phyloP scores from a whole-genome alignment of 495 filamentous ascomycete species.

The Melanomma pulvis-pyrius region DNA sequence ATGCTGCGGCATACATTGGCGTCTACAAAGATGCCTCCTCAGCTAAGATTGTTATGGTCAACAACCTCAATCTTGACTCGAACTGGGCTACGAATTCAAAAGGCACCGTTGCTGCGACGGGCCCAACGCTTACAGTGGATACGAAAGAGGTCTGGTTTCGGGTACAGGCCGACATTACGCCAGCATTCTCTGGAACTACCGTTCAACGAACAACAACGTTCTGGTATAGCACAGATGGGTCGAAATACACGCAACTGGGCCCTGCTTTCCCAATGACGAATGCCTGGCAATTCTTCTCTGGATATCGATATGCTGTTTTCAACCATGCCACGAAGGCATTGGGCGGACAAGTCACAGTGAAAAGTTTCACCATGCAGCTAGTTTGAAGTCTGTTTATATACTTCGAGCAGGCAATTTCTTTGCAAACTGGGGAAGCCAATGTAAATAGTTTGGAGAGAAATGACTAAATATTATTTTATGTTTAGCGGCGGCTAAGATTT shows the following conservation, averaged over 20 bases:
- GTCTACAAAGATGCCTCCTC: slow-evolving; percentile 42
- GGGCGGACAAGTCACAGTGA: slow-evolving; percentile 54
- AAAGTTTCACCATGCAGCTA: slow-evolving; percentile 35
- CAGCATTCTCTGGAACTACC: slow-evolving; percentile 32
- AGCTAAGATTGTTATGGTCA: slow-evolving; percentile 39
- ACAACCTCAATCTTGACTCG: slow-evolving; percentile 35
- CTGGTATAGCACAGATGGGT: slow-evolving; percentile 57
- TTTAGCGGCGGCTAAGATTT: too few species aligned
- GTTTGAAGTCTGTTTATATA: too few species aligned
- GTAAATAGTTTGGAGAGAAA: too few species aligned
- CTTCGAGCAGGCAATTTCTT: too few species aligned
- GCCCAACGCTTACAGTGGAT: slow-evolving; percentile 24
- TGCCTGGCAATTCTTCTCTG: slow-evolving; percentile 56
- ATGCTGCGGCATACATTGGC: slow-evolving; percentile 57
- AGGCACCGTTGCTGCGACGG: slow-evolving; percentile 45
- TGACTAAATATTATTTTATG: too few species aligned
- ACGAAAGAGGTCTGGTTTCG: slow-evolving; percentile 49
- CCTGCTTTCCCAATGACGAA: slow-evolving; percentile 48
- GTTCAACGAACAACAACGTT: slow-evolving; percentile 47
- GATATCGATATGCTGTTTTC: slow-evolving; percentile 61
- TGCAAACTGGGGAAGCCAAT: too few species aligned
- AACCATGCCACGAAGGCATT: slow-evolving; percentile 59
- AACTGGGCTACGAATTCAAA: slow-evolving; percentile 50
- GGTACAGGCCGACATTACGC: slow-evolving; percentile 48
- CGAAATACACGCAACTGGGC: slow-evolving; percentile 51